Evolutionary conservation across 2,329 filamentous ascomycete genomes (phyloP).

Genomic region (Colletotrichum caudatum): DNA sequence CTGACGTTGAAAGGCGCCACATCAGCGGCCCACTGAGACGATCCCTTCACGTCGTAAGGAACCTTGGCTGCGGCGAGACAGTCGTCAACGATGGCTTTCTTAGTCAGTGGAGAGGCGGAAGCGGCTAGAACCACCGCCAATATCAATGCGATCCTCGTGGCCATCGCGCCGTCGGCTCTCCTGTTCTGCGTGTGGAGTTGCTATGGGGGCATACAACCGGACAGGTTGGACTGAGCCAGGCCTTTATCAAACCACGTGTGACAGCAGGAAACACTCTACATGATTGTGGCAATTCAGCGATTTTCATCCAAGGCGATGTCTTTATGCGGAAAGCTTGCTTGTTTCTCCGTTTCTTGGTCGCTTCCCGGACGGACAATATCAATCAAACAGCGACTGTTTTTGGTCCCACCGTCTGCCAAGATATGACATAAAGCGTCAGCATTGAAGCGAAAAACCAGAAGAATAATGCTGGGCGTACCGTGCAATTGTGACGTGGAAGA

Average conservation of each 20-base stretch:
- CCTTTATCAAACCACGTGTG: not conserved
- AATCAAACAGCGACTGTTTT: not conserved
- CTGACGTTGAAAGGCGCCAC: constrained; percentile 51
- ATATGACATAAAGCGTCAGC: not conserved
- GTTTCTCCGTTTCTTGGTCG: not conserved
- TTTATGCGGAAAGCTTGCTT: not conserved
- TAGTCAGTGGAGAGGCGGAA: constrained; percentile 1
- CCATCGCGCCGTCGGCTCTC: not conserved
- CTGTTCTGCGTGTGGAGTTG: not conserved
- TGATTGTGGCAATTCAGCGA: not conserved
- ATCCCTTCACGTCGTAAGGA: constrained; percentile 42
- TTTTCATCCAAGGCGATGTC: not conserved
- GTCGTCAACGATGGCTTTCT: constrained; percentile 42
- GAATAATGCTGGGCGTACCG: not conserved
- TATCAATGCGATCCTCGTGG: not conserved
- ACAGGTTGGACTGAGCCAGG: not conserved
- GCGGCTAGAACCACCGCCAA: not conserved
- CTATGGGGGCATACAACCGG: not conserved
- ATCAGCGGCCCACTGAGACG: constrained; percentile 51
- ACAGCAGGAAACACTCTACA: not conserved
- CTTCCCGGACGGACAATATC: not conserved
- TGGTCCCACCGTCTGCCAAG: not conserved
- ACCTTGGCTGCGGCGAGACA: constrained; percentile 46
- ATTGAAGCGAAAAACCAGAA: not conserved
- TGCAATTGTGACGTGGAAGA: not conserved